Conservation (phyloP, 2,329 filamentous ascomycete species). For the Fusarium sp. region DNA sequence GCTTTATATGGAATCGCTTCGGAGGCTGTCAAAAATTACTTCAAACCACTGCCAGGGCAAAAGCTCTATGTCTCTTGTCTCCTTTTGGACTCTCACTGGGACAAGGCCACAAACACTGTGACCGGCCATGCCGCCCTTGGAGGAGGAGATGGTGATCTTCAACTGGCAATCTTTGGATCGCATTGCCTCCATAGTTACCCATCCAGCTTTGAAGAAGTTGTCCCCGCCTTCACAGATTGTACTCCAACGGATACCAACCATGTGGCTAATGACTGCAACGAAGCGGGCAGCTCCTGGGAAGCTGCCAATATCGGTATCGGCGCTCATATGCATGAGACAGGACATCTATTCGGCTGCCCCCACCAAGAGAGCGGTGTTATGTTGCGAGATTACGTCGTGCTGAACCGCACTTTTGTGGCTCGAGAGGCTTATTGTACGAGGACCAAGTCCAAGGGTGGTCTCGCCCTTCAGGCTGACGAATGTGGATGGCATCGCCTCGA, state of each 20-base stretch:
- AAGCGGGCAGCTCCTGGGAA: constrained; percentile 93
- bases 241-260: constrained; percentile 84
- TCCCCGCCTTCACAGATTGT: constrained; percentile 88
- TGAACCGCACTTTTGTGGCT: constrained; percentile 85
- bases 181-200: constrained; percentile 94
- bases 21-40: constrained; percentile 82
- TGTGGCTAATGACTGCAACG: constrained; percentile 87
- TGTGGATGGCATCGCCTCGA: constrained; percentile 93
- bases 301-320: constrained; percentile 95
- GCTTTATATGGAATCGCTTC: constrained; percentile 82
- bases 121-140: constrained; percentile 88
- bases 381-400: constrained; percentile 84
- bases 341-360: constrained; percentile 89
- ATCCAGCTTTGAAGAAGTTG: constrained; percentile 87
- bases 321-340: constrained; percentile 90
- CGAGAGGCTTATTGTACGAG: constrained; percentile 88
- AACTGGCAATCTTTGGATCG: constrained; percentile 91
- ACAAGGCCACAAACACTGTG: constrained; percentile 75
- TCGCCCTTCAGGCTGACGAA: constrained; percentile 82
- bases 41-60: constrained; percentile 78
- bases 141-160: constrained; percentile 75
- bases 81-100: constrained; percentile 90
- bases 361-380: constrained; percentile 93
- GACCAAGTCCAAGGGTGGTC: constrained; percentile 83
- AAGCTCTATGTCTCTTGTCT: constrained; percentile 90